These are phyloP conservation scores for Pilatotrama ljubarskyi DNA, from an alignment of 768 basidiomycete species.

Conservation along the genomic window DNA sequence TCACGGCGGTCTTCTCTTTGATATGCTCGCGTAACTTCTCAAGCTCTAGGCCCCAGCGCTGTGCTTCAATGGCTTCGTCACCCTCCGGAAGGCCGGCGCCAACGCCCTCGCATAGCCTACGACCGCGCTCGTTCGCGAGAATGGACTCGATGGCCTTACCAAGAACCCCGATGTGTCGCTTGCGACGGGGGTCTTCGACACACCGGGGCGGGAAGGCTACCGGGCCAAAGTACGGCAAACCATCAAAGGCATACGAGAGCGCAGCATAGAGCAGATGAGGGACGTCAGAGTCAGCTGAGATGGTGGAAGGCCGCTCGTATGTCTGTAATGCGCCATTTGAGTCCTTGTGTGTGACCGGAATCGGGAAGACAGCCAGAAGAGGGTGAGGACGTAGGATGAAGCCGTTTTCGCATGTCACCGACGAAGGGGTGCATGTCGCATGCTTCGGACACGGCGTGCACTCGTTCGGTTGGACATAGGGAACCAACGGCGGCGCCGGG, in stretches of 20 bases:
- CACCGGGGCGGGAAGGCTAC: constrained; percentile 77
- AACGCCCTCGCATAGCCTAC: constrained; percentile 61
- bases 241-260: constrained; percentile 47
- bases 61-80: constrained; percentile 67
- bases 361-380: constrained; percentile 36
- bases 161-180: constrained; percentile 68
- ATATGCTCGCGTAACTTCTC: constrained; percentile 55
- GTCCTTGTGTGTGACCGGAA: constrained; percentile 44
- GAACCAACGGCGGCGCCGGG: constrained; percentile 54
- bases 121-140: constrained; percentile 64
- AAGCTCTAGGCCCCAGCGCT: constrained; percentile 72
- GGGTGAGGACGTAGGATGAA: constrained; percentile 64
- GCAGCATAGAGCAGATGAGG: constrained; percentile 22
- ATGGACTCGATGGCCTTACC: constrained; percentile 70
- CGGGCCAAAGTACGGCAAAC: constrained; percentile 75
- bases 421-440: constrained; percentile 62
- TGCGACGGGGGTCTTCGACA: constrained; percentile 74
- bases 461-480: constrained; percentile 55
- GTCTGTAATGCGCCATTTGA: constrained; percentile 2
- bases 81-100: constrained; percentile 35
- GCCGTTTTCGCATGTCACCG: constrained; percentile 63
- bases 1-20: constrained; percentile 50
- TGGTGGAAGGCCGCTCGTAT: constrained; percentile 3
- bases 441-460: constrained; percentile 68
- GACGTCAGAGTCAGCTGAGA: constrained; percentile 4